Percentiles rank a stretch among this genome's conserved stretches.
Conservation (phyloP, 768 basidiomycete species). For the Auricularia heimuer region DNA sequence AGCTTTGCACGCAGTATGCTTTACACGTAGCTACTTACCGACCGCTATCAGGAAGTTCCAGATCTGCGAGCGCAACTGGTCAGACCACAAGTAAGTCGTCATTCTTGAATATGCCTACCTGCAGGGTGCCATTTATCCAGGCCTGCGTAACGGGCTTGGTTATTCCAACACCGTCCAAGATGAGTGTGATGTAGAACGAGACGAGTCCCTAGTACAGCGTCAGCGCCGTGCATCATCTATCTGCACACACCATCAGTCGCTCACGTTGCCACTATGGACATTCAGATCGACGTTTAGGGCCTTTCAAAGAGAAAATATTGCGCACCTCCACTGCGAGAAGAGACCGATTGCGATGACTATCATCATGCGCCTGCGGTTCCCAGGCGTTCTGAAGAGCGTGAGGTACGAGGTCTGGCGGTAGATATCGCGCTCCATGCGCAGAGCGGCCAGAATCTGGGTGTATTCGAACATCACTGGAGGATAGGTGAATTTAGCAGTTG, state of each 20-base stretch:
- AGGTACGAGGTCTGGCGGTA: constrained; percentile 38
- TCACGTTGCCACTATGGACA: constrained; percentile 4
- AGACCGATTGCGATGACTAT: constrained; percentile 57
- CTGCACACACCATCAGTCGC: not conserved
- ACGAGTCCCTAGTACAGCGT: constrained; percentile 54
- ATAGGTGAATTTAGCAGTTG: constrained; percentile 14
- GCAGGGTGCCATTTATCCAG: constrained; percentile 52
- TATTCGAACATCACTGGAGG: constrained; percentile 9
- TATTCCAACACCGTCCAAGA: constrained; percentile 57
- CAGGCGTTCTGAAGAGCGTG: constrained; percentile 48
- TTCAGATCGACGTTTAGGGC: not conserved
- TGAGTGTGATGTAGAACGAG: constrained; percentile 63
- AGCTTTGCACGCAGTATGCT: no score
- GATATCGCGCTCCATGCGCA: constrained; percentile 51
- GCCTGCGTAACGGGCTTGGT: constrained; percentile 41
- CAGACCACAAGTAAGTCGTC: no score
- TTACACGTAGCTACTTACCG: constrained; percentile 5
- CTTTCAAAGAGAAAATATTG: not conserved
- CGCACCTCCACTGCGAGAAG: constrained; percentile 68
- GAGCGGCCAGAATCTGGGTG: constrained; percentile 51
- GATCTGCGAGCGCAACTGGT: constrained; percentile 22
- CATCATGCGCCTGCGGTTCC: constrained; percentile 59
- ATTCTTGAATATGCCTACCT: constrained; percentile 24
- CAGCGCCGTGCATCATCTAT: not conserved
- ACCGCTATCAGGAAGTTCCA: constrained; percentile 54